phyloP scores from a whole-genome alignment of 371 early-diverging fungal genomes.

The Mortierella sp. region DNA sequence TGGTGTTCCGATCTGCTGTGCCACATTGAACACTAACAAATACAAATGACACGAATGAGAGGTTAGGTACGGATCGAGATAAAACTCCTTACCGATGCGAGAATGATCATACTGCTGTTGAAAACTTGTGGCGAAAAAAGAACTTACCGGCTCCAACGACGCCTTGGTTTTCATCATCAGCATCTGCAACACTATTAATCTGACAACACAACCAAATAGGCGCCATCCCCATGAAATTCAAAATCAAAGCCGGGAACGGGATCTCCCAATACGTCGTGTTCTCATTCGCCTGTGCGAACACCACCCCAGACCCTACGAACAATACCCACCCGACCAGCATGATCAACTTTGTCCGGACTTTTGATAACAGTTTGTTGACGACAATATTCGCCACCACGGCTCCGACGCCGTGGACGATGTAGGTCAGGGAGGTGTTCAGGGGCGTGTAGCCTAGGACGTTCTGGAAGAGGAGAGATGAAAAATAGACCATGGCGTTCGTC shows the following conservation, averaged over 20 bases:
- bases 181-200: slow-evolving; percentile 40
- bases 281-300: slow-evolving; percentile 31
- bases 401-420: slow-evolving; percentile 36
- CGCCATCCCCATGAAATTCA: slow-evolving; percentile 31
- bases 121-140: neutral
- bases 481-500: slow-evolving; percentile 55
- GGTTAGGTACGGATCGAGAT: too few species aligned
- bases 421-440: slow-evolving; percentile 45
- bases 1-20: slow-evolving; percentile 33
- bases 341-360: slow-evolving; percentile 32
- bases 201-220: slow-evolving; percentile 38
- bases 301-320: slow-evolving; percentile 26
- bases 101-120: neutral
- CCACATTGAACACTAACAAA: slow-evolving; percentile 25
- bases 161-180: slow-evolving; percentile 39
- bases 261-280: slow-evolving; percentile 31
- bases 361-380: slow-evolving; percentile 16
- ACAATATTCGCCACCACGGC: slow-evolving; percentile 5
- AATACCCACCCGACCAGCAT: slow-evolving; percentile 35
- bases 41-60: neutral
- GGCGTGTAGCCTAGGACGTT: slow-evolving; percentile 49
- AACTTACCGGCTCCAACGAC: slow-evolving; percentile 29
- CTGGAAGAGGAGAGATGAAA: slow-evolving; percentile 58
- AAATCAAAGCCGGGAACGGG: slow-evolving; percentile 28
- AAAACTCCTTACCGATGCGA: too few species aligned